Conservation (phyloP, 1,284 basidiomycete species). For the Serendipita sp. region DNA sequence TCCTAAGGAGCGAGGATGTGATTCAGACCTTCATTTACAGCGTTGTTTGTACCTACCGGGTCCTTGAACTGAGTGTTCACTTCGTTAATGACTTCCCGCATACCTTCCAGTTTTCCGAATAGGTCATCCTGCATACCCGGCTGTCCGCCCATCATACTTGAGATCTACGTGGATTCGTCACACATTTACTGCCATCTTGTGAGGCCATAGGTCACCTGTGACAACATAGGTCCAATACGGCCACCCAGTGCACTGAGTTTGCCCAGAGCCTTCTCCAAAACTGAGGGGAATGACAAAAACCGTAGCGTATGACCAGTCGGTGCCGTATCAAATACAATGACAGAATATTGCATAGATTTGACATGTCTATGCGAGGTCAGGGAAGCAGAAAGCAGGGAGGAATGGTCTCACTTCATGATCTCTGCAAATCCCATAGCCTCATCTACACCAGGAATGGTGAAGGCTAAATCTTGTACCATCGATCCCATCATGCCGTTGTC, state of each 20-base stretch:
- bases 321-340: conserved; percentile 98
- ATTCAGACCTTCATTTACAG: neutral
- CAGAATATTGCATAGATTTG: conserved; percentile 99
- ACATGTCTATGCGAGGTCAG: conserved; percentile 57
- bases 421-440: conserved; percentile 99
- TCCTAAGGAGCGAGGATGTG: conserved; percentile 37
- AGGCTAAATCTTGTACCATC: conserved; percentile 99
- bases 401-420: conserved; percentile 86
- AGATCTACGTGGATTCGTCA: conserved; percentile 45
- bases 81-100: conserved; percentile 95
- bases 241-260: conserved; percentile 87
- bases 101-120: conserved; percentile 95
- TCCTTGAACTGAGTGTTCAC: conserved; percentile 99
- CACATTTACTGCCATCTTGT: neutral
- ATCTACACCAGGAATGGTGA: conserved; percentile 97
- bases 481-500: conserved; percentile 88
- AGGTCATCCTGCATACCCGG: conserved; percentile 85
- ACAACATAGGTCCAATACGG: conserved; percentile 93
- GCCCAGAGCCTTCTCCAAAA: conserved; percentile 92
- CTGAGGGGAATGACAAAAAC: conserved; percentile 95
- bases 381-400: neutral
- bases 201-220: conserved; percentile 42
- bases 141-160: conserved; percentile 85
- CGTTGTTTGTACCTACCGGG: conserved; percentile 44
- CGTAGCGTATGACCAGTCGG: conserved; percentile 97